Evolutionary conservation across 139 green algal species (phyloP).

Genomic region (Dunaliella primolecta): DNA sequence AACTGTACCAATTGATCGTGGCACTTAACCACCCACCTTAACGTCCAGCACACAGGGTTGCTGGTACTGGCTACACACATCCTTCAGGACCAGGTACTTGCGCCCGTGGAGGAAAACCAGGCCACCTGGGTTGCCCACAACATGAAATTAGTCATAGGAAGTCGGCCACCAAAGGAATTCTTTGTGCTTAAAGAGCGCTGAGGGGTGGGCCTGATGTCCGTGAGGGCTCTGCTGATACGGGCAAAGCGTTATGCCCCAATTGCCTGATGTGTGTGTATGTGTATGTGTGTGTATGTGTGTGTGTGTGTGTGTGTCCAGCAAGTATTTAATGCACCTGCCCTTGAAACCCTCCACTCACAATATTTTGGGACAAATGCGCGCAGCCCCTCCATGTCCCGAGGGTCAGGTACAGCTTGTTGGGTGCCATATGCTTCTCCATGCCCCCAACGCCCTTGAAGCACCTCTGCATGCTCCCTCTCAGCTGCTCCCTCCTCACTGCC

Average conservation of each 20-base stretch:
- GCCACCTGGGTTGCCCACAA: constrained; percentile 53
- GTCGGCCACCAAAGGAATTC: too few relatives aligned
- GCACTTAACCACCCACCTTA: constrained; percentile 69
- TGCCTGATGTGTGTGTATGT: too few relatives aligned
- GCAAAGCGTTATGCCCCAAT: too few relatives aligned
- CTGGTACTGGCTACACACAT: constrained; percentile 55
- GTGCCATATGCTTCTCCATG: constrained; percentile 8
- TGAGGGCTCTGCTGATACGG: too few relatives aligned
- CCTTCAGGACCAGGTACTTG: constrained; percentile 67
- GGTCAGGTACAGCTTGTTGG: neutral
- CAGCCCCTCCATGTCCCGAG: constrained; percentile 50
- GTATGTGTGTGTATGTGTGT: too few relatives aligned
- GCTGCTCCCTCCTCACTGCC: neutral
- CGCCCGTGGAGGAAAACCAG: constrained; percentile 24
- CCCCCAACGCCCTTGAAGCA: neutral
- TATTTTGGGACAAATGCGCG: constrained; percentile 53
- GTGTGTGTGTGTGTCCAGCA: too few relatives aligned
- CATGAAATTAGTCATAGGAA: too few relatives aligned
- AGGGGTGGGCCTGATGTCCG: too few relatives aligned
- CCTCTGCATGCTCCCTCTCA: constrained; percentile 2
- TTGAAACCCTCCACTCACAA: constrained; percentile 63
- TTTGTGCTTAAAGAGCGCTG: too few relatives aligned
- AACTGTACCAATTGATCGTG: too few relatives aligned
- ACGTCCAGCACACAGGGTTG: constrained; percentile 74
- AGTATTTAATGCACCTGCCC: too few relatives aligned